phyloP scores from a whole-genome alignment of 1,284 basidiomycete genomes.

The Paramarasmius palmivorus region DNA sequence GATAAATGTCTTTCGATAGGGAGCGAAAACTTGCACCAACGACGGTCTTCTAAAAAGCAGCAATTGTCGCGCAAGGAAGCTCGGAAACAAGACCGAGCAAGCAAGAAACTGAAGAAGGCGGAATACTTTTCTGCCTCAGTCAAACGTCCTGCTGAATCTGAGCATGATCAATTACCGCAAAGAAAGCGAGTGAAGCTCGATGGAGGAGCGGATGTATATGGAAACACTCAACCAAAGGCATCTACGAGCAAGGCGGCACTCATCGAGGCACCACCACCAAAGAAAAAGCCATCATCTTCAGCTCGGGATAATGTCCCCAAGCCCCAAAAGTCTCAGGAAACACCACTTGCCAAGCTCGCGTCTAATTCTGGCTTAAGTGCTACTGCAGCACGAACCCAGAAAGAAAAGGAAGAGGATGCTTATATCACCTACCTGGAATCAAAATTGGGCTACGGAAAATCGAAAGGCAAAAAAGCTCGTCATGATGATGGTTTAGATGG shows the following conservation, averaged over 20 bases:
- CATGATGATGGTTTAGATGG: conserved; percentile 70
- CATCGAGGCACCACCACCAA: conserved; percentile 11
- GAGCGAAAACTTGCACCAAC: conserved; percentile 15
- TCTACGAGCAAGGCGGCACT: conserved; percentile 2
- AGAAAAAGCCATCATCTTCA: conserved; percentile 6
- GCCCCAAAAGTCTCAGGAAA: conserved; percentile 12
- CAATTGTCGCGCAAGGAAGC: conserved; percentile 58
- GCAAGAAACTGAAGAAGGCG: conserved; percentile 61
- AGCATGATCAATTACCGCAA: conserved; percentile 40
- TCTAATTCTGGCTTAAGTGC: conserved; percentile 3
- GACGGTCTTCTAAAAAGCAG: conserved; percentile 13
- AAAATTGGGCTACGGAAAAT: conserved; percentile 58
- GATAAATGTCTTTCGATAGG: conserved; percentile 15
- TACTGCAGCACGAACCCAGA: conserved; percentile 29
- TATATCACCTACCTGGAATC: conserved; percentile 80
- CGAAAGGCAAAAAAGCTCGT: conserved; percentile 34
- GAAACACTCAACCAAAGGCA: conserved; percentile 1
- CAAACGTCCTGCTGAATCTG: conserved; percentile 39
- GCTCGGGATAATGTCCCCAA: conserved; percentile 7
- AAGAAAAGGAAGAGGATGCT: conserved; percentile 67
- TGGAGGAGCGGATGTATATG: conserved; percentile 5
- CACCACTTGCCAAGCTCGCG: conserved; percentile 6
- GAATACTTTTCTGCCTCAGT: conserved; percentile 44
- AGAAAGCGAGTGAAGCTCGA: conserved; percentile 43
- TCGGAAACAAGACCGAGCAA: conserved; percentile 59